These are phyloP conservation scores for Adansonia grandidieri DNA, from an alignment of 441 rosid genomes.

Conservation along the genomic window DNA sequence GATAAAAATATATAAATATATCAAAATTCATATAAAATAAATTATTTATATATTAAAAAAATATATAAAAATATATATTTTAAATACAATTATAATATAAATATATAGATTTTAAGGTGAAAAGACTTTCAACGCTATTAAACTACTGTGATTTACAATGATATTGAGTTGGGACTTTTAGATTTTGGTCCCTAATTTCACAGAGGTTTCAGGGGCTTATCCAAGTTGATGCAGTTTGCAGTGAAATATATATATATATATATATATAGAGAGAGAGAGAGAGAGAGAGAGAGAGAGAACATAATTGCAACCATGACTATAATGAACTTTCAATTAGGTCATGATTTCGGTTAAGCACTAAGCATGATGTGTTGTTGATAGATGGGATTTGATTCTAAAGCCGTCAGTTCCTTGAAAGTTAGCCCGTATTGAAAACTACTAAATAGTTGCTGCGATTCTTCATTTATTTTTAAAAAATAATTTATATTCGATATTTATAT, in stretches of 20 bases:
- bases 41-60: no score
- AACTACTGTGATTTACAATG: not conserved
- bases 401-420: constrained; percentile 9
- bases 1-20: not conserved
- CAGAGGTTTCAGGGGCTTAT: not conserved
- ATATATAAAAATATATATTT: no score
- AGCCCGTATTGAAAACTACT: not conserved
- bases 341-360: constrained; percentile 14
- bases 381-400: constrained; percentile 8
- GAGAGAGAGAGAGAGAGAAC: not conserved
- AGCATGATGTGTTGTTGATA: not conserved
- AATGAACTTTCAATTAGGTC: not conserved
- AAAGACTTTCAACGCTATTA: not conserved
- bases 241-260: not conserved
- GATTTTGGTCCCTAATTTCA: not conserved
- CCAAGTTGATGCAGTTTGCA: constrained; percentile 4
- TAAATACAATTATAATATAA: no score
- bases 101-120: no score
- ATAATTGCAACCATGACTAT: constrained; percentile 4
- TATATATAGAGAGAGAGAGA: no score
- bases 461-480: not conserved
- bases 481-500: not conserved
- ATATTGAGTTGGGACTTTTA: not conserved
- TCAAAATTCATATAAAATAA: not conserved
- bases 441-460: not conserved